These are phyloP conservation scores for Gliomastix tumulicola DNA, from an alignment of 2,329 filamentous ascomycete species.

Conservation along the genomic window DNA sequence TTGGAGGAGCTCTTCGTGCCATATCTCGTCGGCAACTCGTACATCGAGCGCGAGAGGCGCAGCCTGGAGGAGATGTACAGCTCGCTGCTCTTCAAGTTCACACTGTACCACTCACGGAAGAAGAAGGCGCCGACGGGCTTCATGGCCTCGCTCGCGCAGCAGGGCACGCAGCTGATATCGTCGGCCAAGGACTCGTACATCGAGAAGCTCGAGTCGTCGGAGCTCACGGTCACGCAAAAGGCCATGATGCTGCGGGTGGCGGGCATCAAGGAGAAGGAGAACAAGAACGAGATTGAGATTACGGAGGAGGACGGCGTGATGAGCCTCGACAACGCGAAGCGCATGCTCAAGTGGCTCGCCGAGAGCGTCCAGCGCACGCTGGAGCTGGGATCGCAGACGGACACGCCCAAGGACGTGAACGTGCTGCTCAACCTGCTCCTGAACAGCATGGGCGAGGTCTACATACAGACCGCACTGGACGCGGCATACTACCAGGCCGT, in stretches of 20 bases:
- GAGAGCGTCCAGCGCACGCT: conserved; percentile 88
- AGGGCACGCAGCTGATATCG: conserved; percentile 80
- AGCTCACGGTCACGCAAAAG: conserved; percentile 82
- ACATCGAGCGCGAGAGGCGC: conserved; percentile 62
- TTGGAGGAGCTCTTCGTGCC: conserved; percentile 72
- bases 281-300: conserved; percentile 83
- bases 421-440: conserved; percentile 78
- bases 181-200: conserved; percentile 89
- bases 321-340: conserved; percentile 81
- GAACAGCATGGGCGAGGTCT: conserved; percentile 80
- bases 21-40: conserved; percentile 61
- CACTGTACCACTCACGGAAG: conserved; percentile 82
- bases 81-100: conserved; percentile 92
- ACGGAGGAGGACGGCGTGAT: conserved; percentile 82
- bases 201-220: conserved; percentile 79
- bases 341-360: conserved; percentile 96
- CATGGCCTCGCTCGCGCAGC: conserved; percentile 84
- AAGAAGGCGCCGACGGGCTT: conserved; percentile 89
- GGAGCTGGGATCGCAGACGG: conserved; percentile 78
- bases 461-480: conserved; percentile 60
- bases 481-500: conserved; percentile 68
- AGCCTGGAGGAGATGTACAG: conserved; percentile 78
- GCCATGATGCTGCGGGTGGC: conserved; percentile 85
- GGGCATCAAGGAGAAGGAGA: conserved; percentile 68
- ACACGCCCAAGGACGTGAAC: conserved; percentile 91